A percentile compares a stretch with the other conserved stretches of the same genome.
Conservation (phyloP, 257 asterid genomes). For the Solanum clarkiae region DNA sequence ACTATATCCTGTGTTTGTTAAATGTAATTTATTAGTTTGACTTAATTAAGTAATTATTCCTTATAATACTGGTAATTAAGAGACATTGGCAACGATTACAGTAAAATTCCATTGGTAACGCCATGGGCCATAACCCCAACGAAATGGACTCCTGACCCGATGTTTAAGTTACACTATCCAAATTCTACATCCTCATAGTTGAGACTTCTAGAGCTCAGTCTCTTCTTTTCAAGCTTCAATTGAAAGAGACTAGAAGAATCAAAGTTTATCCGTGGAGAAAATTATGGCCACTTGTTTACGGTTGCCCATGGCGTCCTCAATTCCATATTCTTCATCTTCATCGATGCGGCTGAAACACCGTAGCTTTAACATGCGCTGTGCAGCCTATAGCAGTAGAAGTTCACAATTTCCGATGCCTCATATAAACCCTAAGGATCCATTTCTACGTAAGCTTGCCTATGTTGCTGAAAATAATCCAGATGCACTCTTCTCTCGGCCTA, state of each 20-base stretch:
- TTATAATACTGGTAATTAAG: background rate
- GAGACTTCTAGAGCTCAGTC: background rate
- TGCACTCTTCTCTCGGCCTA: conserved; percentile 36
- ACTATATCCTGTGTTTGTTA: background rate
- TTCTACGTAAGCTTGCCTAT: conserved; percentile 61
- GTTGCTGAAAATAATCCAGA: conserved; percentile 65
- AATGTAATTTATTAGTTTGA: too few relatives aligned
- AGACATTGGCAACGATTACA: too few relatives aligned
- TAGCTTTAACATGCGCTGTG: conserved; percentile 3
- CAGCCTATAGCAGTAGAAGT: conserved; percentile 6
- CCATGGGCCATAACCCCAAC: background rate
- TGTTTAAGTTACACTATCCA: background rate
- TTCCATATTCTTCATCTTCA: conserved; percentile 33
- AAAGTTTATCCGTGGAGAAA: background rate
- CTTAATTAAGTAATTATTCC: too few relatives aligned
- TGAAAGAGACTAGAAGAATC: background rate
- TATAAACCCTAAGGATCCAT: conserved; percentile 73
- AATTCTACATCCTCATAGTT: background rate
- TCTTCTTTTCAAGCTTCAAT: background rate
- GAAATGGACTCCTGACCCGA: background rate
- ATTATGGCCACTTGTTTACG: conserved; percentile 51
- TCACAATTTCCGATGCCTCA: conserved; percentile 62
- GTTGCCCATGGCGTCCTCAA: conserved; percentile 47
- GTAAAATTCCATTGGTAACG: background rate
- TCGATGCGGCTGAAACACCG: conserved; percentile 26